Percentiles rank a stretch among this genome's conserved stretches.
These are phyloP conservation scores for Picochlorum sp. DNA, from an alignment of 139 green algal species.

Conservation along the genomic window DNA sequence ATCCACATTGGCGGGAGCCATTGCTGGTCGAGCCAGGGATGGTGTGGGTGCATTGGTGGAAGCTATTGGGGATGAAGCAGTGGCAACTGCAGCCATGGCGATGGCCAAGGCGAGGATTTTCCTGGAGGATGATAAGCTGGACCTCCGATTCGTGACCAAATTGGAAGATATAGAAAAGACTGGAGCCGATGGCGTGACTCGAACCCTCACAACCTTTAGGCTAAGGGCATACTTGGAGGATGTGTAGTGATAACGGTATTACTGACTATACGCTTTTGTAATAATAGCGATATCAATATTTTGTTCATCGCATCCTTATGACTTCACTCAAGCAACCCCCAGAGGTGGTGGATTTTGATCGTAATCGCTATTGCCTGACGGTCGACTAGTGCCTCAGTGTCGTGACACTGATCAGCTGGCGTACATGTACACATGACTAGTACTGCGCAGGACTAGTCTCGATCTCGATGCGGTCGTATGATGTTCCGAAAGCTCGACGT, in stretches of 20 bases:
- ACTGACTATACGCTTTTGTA: neutral
- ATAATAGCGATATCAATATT: neutral
- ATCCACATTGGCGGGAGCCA: constrained; percentile 12
- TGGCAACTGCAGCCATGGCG: constrained; percentile 20
- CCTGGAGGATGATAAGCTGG: constrained; percentile 24
- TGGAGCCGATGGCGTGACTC: constrained; percentile 5
- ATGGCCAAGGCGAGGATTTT: constrained; percentile 19
- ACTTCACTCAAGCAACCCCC: too few relatives aligned
- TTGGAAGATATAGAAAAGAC: constrained; percentile 29
- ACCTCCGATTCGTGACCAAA: constrained; percentile 8
- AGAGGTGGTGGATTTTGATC: too few relatives aligned
- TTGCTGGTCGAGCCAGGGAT: constrained; percentile 6
- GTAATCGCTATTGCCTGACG: too few relatives aligned
- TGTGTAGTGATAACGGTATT: neutral
- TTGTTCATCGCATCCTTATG: neutral
- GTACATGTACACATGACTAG: too few relatives aligned
- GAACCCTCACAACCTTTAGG: neutral
- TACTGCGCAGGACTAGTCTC: too few relatives aligned
- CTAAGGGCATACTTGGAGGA: neutral
- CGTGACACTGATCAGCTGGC: too few relatives aligned
- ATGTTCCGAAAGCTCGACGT: too few relatives aligned
- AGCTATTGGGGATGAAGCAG: constrained; percentile 23
- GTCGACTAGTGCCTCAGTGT: too few relatives aligned
- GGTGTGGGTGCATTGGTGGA: neutral
- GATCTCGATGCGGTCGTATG: too few relatives aligned